Percentiles rank a stretch among this genome's conserved stretches.
phyloP scores from a whole-genome alignment of 306 rosid genomes.

The Comarum palustre region DNA sequence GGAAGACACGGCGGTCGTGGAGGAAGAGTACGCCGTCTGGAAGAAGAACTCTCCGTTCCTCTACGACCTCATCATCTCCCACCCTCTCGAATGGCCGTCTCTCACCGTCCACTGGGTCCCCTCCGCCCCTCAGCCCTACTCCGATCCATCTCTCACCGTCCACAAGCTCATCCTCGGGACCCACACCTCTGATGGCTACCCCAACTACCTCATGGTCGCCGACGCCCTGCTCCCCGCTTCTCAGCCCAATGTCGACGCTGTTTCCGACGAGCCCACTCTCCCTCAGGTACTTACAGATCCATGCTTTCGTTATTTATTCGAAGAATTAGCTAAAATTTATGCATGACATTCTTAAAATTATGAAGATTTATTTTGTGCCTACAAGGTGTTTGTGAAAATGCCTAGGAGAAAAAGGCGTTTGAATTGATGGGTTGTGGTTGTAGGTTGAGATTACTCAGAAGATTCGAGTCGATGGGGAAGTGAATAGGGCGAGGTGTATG shows the following conservation, averaged over 20 bases:
- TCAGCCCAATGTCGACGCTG: slow-evolving; percentile 24
- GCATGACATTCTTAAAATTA: too few relatives aligned
- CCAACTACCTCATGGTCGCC: slow-evolving; percentile 79
- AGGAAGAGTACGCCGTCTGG: slow-evolving; percentile 81
- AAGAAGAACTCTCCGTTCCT: slow-evolving; percentile 74
- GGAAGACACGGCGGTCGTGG: slow-evolving; percentile 31
- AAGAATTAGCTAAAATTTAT: too few relatives aligned
- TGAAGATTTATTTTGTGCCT: not conserved
- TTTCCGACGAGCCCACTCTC: slow-evolving; percentile 32
- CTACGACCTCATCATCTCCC: slow-evolving; percentile 72
- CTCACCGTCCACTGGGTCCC: slow-evolving; percentile 81
- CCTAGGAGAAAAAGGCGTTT: slow-evolving; percentile 9
- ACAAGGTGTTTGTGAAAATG: slow-evolving; percentile 42
- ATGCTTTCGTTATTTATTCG: too few relatives aligned
- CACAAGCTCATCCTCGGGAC: slow-evolving; percentile 76
- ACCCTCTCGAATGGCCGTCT: slow-evolving; percentile 90
- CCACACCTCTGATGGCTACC: slow-evolving; percentile 62
- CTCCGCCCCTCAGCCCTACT: slow-evolving; percentile 36
- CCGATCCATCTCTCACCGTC: slow-evolving; percentile 47
- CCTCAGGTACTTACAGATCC: slow-evolving; percentile 49
- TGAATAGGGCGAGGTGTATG: slow-evolving; percentile 84
- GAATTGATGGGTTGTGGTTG: slow-evolving; percentile 3
- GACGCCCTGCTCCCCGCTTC: slow-evolving; percentile 57
- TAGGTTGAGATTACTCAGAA: slow-evolving; percentile 63
- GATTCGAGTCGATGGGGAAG: slow-evolving; percentile 85